Evolutionary conservation across 2,329 filamentous ascomycete species (phyloP).

Genomic region (Monosporascus sp.): DNA sequence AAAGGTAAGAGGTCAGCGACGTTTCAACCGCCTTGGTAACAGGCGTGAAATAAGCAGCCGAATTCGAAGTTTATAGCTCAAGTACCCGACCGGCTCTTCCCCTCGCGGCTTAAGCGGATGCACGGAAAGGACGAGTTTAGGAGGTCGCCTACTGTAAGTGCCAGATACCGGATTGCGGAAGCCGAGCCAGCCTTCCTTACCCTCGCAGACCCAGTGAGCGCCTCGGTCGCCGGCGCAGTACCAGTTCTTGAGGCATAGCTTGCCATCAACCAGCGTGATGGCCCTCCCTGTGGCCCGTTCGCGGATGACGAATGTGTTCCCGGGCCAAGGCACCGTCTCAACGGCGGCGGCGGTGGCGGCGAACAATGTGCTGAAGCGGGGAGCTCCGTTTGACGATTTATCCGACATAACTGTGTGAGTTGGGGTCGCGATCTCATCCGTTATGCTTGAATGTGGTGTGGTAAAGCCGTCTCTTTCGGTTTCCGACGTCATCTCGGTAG

Average conservation of each 20-base stretch:
- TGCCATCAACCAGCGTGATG: slow-evolving; percentile 26
- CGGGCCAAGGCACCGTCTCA: slow-evolving; percentile 9
- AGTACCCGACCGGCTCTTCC: too few species aligned
- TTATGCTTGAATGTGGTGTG: too few species aligned
- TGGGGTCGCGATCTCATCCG: too few species aligned
- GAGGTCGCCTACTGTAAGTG: slow-evolving; percentile 11
- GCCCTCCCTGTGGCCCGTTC: slow-evolving; percentile 17
- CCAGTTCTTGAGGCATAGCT: slow-evolving; percentile 16
- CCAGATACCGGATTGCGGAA: slow-evolving; percentile 30
- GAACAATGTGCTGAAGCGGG: too few species aligned
- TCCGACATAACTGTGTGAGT: too few species aligned
- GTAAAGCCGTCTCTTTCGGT: too few species aligned
- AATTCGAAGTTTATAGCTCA: not conserved
- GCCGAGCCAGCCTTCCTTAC: slow-evolving; percentile 32
- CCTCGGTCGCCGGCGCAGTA: slow-evolving; percentile 5
- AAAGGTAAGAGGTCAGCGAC: too few species aligned
- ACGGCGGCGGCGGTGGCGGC: not conserved
- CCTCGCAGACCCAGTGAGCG: slow-evolving; percentile 33
- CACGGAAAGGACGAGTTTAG: not conserved
- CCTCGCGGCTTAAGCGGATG: too few species aligned
- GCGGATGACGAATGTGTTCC: slow-evolving; percentile 27
- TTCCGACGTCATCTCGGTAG: too few species aligned
- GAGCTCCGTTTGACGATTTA: too few species aligned
- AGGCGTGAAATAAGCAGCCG: not conserved
- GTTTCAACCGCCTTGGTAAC: not conserved